Percentiles rank a stretch among this genome's conserved stretches.
phyloP scores from a whole-genome alignment of 2,329 filamentous ascomycete genomes.

The Aspergillus uvarum region DNA sequence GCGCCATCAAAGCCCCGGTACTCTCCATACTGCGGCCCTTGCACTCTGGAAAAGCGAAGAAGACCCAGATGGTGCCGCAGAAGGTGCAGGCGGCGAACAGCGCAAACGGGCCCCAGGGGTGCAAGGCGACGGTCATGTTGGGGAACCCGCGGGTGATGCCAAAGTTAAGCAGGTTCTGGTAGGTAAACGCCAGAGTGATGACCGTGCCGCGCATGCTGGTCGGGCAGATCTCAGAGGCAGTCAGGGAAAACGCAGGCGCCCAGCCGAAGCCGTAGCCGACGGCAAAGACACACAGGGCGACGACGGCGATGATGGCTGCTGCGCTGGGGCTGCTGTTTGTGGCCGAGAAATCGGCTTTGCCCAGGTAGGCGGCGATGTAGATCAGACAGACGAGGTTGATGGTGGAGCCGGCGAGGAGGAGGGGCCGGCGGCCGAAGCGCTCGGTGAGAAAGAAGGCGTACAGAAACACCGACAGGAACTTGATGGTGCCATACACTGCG shows the following conservation, averaged over 20 bases:
- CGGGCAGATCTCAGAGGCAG: slow-evolving; percentile 23
- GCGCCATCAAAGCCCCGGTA: slow-evolving; percentile 12
- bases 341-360: slow-evolving; percentile 12
- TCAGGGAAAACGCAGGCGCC: slow-evolving; percentile 23
- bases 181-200: slow-evolving; percentile 22
- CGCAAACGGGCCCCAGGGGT: slow-evolving; percentile 21
- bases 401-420: slow-evolving; percentile 26
- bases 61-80: slow-evolving; percentile 17
- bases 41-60: slow-evolving; percentile 20
- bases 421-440: slow-evolving; percentile 25
- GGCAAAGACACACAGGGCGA: slow-evolving; percentile 25
- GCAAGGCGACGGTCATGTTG: slow-evolving; percentile 19
- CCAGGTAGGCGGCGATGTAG: slow-evolving; percentile 22
- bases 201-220: slow-evolving; percentile 19
- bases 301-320: slow-evolving; percentile 20
- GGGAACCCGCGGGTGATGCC: slow-evolving; percentile 21
- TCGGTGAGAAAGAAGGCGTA: slow-evolving; percentile 24
- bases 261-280: slow-evolving; percentile 24
- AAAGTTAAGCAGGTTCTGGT: slow-evolving; percentile 25
- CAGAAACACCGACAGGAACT: slow-evolving; percentile 20
- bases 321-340: slow-evolving; percentile 11
- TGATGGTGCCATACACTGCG: slow-evolving; percentile 20
- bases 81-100: slow-evolving; percentile 19
- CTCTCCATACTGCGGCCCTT: slow-evolving; percentile 20
- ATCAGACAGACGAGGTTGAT: slow-evolving; percentile 20